phyloP scores from a whole-genome alignment of 768 basidiomycete genomes.

The Lactifluus pinguis region DNA sequence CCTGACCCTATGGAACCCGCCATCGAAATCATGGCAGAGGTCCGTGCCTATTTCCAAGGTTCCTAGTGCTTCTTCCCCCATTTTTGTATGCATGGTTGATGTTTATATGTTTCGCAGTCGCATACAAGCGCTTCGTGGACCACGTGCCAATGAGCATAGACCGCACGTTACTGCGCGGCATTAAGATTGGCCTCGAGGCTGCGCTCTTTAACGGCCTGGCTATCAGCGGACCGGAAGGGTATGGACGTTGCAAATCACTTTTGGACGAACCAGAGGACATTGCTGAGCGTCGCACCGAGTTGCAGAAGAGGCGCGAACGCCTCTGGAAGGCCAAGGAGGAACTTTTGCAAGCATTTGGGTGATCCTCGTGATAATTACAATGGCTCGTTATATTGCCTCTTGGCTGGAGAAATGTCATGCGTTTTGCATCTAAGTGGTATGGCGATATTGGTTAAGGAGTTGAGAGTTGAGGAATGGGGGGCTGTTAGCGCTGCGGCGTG shows the following conservation, averaged over 20 bases:
- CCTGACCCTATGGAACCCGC: conserved; percentile 45
- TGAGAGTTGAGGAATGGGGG: too few species aligned
- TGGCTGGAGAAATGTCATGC: neutral
- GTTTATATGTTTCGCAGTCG: conserved; percentile 27
- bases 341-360: conserved; percentile 20
- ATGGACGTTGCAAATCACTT: conserved; percentile 37
- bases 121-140: conserved; percentile 51
- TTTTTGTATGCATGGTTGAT: neutral
- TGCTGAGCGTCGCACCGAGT: conserved; percentile 35
- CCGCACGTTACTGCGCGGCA: conserved; percentile 41
- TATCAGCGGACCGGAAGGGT: conserved; percentile 37
- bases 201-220: conserved; percentile 38
- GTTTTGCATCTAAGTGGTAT: neutral
- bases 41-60: conserved; percentile 71
- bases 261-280: conserved; percentile 39
- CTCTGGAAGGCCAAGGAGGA: conserved; percentile 36
- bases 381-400: neutral
- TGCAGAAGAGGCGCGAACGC: conserved; percentile 41
- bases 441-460: too few species aligned
- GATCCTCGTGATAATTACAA: neutral
- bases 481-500: too few species aligned
- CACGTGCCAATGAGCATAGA: conserved; percentile 49
- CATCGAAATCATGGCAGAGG: conserved; percentile 57
- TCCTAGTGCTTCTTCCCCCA: neutral
- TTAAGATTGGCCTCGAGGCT: conserved; percentile 33